Percentiles rank a stretch among this genome's conserved stretches.
phyloP scores from a whole-genome alignment of 495 filamentous ascomycete species.

The Daldinia vernicosa region DNA sequence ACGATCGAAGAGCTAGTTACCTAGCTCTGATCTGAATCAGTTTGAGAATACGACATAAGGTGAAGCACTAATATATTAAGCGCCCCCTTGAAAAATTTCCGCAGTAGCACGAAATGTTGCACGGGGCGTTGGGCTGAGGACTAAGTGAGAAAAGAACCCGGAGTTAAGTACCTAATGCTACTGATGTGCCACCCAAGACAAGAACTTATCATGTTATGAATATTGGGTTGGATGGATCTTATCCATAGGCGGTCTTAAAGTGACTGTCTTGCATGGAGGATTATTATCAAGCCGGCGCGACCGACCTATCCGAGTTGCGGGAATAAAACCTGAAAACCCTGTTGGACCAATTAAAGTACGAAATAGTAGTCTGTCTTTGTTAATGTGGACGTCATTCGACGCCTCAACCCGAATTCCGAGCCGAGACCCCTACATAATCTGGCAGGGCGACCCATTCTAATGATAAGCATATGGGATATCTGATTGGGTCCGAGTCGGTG shows the following conservation, averaged over 20 bases:
- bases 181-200: neutral
- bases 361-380: constrained; percentile 5
- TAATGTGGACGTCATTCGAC: constrained; percentile 6
- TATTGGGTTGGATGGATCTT: neutral
- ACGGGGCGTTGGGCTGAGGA: neutral
- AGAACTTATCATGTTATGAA: neutral
- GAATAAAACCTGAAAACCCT: constrained; percentile 10
- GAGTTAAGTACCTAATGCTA: neutral
- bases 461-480: constrained; percentile 25
- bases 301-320: constrained; percentile 12
- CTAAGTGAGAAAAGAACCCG: neutral
- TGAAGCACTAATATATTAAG: neutral
- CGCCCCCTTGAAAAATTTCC: neutral
- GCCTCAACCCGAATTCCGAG: constrained; percentile 22
- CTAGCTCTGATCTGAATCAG: neutral
- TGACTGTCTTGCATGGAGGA: neutral
- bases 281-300: neutral
- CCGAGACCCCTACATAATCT: neutral
- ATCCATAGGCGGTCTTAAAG: neutral
- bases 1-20: neutral
- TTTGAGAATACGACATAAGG: neutral
- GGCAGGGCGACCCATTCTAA: constrained; percentile 9
- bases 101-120: neutral
- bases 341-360: constrained; percentile 1
- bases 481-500: constrained; percentile 21